phyloP scores from a whole-genome alignment of 2,329 filamentous ascomycete species.

The Lachnellula occidentalis region DNA sequence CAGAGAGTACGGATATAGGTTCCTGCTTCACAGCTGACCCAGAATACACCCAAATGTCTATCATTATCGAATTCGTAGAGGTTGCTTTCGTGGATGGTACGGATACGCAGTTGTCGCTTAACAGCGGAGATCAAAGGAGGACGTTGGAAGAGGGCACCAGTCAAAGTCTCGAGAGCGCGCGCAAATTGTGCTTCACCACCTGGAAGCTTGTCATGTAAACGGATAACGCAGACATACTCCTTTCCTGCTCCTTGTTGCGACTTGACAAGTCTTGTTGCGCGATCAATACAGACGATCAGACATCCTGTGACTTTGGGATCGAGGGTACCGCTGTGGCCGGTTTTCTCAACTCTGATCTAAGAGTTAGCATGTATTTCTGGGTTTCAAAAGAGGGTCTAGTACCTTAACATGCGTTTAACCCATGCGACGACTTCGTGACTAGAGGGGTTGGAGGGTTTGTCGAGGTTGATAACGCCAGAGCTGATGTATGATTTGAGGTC shows the following conservation, averaged over 20 bases:
- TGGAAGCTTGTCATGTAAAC: slow-evolving; percentile 90
- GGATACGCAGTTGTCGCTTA: slow-evolving; percentile 96
- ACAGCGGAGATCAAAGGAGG: slow-evolving; percentile 96
- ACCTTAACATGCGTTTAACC: slow-evolving; percentile 96
- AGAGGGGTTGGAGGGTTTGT: slow-evolving; percentile 95
- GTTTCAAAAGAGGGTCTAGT: slow-evolving; percentile 28
- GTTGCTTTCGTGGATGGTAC: slow-evolving; percentile 97
- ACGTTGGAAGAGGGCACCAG: slow-evolving; percentile 93
- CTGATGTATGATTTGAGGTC: slow-evolving; percentile 97
- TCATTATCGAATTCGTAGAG: slow-evolving; percentile 98
- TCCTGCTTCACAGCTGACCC: slow-evolving; percentile 97
- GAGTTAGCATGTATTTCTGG: slow-evolving; percentile 15
- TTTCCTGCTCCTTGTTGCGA: slow-evolving; percentile 98
- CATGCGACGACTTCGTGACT: slow-evolving; percentile 98
- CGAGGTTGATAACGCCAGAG: slow-evolving; percentile 96
- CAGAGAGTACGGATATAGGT: slow-evolving; percentile 98
- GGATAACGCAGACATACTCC: slow-evolving; percentile 95
- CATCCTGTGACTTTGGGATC: slow-evolving; percentile 98
- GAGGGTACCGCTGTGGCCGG: slow-evolving; percentile 94
- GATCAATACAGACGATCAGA: slow-evolving; percentile 91
- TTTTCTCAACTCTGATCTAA: slow-evolving; percentile 75
- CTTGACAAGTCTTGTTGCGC: slow-evolving; percentile 95
- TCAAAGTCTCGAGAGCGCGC: slow-evolving; percentile 90
- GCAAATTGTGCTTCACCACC: slow-evolving; percentile 91
- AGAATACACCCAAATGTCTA: slow-evolving; percentile 94